These are phyloP conservation scores for Chaetoceros tenuissimus DNA, from an alignment of 108 stramenopile genomes.

Conservation along the genomic window DNA sequence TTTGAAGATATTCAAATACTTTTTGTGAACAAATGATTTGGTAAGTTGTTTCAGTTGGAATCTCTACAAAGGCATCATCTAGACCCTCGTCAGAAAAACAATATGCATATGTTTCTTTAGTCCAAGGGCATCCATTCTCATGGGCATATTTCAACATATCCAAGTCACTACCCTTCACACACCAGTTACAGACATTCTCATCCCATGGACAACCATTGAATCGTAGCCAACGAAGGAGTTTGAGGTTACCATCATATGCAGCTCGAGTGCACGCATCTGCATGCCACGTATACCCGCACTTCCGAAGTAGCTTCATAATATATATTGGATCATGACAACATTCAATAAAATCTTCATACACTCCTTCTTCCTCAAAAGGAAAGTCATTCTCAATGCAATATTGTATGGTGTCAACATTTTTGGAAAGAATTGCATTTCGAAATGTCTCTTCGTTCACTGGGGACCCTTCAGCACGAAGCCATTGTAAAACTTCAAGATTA, in stretches of 20 bases:
- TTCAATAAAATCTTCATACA: too few relatives aligned
- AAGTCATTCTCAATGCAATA: too few relatives aligned
- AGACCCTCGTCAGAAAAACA: too few relatives aligned
- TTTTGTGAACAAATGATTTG: too few relatives aligned
- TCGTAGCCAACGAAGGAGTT: background rate
- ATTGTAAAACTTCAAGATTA: constrained; percentile 1
- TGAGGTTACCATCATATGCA: background rate
- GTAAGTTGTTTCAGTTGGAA: too few relatives aligned
- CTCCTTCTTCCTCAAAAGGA: too few relatives aligned
- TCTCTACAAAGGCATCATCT: too few relatives aligned
- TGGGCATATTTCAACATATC: too few relatives aligned
- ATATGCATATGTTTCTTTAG: too few relatives aligned
- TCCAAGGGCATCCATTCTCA: background rate
- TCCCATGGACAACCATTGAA: background rate
- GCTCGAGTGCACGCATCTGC: background rate
- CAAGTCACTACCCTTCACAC: background rate
- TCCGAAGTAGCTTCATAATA: background rate
- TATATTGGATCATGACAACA: too few relatives aligned
- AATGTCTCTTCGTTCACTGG: background rate
- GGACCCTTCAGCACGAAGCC: background rate
- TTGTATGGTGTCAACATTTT: background rate
- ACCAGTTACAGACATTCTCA: background rate
- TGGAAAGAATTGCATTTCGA: background rate
- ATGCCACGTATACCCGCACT: background rate
- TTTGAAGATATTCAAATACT: too few relatives aligned